Conservation (phyloP, 208 protist species). For the Wallacemonas sp. region DNA sequence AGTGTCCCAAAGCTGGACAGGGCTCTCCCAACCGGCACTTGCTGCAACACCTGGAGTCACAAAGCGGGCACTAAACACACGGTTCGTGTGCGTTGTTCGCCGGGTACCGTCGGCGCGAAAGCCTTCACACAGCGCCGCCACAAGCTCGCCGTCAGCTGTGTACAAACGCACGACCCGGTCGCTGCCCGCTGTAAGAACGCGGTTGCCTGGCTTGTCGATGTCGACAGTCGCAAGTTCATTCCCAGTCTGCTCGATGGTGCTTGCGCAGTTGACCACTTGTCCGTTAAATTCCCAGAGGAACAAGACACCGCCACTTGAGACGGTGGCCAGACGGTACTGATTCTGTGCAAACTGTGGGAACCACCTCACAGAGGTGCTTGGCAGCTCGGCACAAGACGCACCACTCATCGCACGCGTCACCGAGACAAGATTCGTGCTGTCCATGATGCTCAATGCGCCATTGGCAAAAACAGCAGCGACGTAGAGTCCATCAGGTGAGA, state of each 20-base stretch:
- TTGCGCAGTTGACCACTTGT: slow-evolving; percentile 15
- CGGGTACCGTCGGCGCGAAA: slow-evolving; percentile 27
- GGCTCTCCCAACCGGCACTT: slow-evolving; percentile 87
- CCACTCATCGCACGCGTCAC: slow-evolving; percentile 17
- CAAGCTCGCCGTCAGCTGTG: slow-evolving; percentile 32
- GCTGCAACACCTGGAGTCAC: slow-evolving; percentile 34
- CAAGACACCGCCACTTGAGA: slow-evolving; percentile 53
- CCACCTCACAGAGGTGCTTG: slow-evolving; percentile 68
- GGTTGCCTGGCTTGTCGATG: slow-evolving; percentile 39
- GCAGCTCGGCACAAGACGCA: slow-evolving; percentile 37
- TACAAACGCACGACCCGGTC: slow-evolving; percentile 86
- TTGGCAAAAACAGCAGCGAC: slow-evolving; percentile 56
- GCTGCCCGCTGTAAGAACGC: slow-evolving; percentile 77
- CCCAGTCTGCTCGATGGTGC: slow-evolving; percentile 28
- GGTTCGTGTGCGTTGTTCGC: slow-evolving; percentile 65
- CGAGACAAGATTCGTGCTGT: slow-evolving; percentile 21
- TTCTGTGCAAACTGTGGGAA: slow-evolving; percentile 9
- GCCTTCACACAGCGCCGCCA: slow-evolving; percentile 33
- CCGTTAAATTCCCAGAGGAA: slow-evolving; percentile 64
- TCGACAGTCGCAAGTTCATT: slow-evolving; percentile 81
- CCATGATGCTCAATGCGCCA: slow-evolving; percentile 43
- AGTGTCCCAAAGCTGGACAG: slow-evolving; percentile 90
- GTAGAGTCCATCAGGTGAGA: slow-evolving; percentile 54
- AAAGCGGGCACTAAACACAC: slow-evolving; percentile 82
- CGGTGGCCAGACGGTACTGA: slow-evolving; percentile 44